Evolutionary conservation across 345 rosid species (phyloP).

Genomic region (Heritiera fomes): DNA sequence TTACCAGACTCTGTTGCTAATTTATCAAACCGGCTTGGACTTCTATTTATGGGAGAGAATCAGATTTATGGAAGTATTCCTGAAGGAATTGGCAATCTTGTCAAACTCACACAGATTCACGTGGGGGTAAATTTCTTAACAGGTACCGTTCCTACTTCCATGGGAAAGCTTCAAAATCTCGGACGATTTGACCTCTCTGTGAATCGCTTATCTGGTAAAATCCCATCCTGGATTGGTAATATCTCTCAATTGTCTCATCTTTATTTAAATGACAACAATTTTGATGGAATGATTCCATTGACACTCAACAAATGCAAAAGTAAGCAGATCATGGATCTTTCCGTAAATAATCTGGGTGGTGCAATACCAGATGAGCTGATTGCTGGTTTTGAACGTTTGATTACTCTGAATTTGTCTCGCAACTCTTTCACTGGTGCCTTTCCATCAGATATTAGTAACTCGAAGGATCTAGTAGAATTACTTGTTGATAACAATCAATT

Average conservation of each 20-base stretch:
- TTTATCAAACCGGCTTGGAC: not conserved
- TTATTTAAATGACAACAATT: not conserved
- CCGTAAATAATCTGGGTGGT: constrained; percentile 29
- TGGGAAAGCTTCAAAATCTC: not conserved
- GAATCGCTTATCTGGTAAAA: constrained; percentile 16
- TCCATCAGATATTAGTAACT: constrained; percentile 15
- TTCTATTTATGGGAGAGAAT: not conserved
- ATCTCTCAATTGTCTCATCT: not conserved
- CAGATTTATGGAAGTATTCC: constrained; percentile 21
- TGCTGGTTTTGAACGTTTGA: constrained; percentile 14
- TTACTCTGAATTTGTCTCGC: constrained; percentile 16
- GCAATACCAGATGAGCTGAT: constrained; percentile 27
- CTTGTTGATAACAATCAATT: constrained; percentile 28
- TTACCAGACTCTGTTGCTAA: not conserved
- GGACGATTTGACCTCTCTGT: not conserved
- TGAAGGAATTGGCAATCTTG: constrained; percentile 8
- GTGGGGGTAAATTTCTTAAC: not conserved
- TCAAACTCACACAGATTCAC: not conserved
- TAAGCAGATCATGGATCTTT: not conserved
- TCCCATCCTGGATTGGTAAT: constrained; percentile 17
- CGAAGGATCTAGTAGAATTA: constrained; percentile 12
- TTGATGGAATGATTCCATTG: not conserved
- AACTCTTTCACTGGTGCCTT: constrained; percentile 23
- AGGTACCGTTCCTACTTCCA: not conserved
- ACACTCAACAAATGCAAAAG: not conserved